Percentiles rank a stretch among this genome's conserved stretches.
Conservation (phyloP, 805 yeast genomes). For the Blastobotrys americana region DNA sequence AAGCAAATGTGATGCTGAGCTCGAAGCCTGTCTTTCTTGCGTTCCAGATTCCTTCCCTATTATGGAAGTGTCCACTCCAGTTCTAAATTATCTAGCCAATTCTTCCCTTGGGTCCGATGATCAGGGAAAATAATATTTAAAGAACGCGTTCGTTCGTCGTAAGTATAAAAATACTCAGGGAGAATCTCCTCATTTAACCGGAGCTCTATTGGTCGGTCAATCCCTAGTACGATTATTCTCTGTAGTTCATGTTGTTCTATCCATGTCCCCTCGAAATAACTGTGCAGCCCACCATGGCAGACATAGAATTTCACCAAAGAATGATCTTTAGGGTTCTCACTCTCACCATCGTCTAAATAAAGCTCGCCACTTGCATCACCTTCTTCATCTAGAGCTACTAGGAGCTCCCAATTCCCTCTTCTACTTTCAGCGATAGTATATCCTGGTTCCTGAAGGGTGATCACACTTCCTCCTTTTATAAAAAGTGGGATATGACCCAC, state of each 20-base stretch:
- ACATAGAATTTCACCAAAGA: not conserved
- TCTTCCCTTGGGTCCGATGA: not conserved
- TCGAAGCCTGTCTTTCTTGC: too few species aligned
- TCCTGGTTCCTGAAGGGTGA: slow-evolving; percentile 65
- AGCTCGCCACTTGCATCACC: slow-evolving; percentile 48
- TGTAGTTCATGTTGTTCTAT: not conserved
- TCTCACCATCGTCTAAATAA: slow-evolving; percentile 81
- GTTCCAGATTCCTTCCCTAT: too few species aligned
- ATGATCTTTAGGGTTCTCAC: slow-evolving; percentile 41
- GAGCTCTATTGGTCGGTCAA: slow-evolving; percentile 1
- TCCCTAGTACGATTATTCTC: slow-evolving; percentile 1
- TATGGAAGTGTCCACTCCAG: not conserved
- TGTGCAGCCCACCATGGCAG: not conserved
- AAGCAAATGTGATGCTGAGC: too few species aligned
- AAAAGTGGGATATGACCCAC: slow-evolving; percentile 62
- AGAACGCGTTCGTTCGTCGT: not conserved
- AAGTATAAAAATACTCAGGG: not conserved
- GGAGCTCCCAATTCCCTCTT: slow-evolving; percentile 28
- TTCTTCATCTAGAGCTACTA: slow-evolving; percentile 43
- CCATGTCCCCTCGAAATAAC: not conserved
- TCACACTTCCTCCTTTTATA: slow-evolving; percentile 69
- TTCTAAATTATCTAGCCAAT: not conserved
- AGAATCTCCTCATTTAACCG: not conserved
- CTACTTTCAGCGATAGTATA: slow-evolving; percentile 37
- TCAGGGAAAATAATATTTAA: not conserved